phyloP scores from a whole-genome alignment of 768 basidiomycete genomes.

The Trametes gibbosa region DNA sequence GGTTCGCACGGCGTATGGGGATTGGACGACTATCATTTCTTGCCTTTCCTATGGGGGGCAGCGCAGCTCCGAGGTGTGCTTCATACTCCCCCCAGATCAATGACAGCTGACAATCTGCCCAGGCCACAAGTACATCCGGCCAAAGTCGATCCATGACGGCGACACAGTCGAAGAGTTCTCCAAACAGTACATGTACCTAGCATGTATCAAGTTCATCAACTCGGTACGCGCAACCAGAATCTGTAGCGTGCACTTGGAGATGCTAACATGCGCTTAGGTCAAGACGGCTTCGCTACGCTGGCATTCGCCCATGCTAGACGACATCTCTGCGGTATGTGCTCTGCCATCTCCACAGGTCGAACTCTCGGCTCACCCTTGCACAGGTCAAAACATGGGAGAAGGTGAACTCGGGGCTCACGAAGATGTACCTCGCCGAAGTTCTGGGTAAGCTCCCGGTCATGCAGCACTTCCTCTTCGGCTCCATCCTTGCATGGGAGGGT shows the following conservation, averaged over 20 bases:
- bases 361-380: background rate
- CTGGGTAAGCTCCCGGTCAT: slow-evolving; percentile 92
- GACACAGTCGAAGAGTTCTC: slow-evolving; percentile 92
- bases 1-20: slow-evolving; percentile 99
- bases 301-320: slow-evolving; percentile 99
- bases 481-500: slow-evolving; percentile 68
- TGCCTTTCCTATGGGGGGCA: slow-evolving; percentile 86
- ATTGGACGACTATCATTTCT: slow-evolving; percentile 94
- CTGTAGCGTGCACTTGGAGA: background rate
- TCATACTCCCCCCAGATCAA: background rate
- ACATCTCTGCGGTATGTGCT: slow-evolving; percentile 75
- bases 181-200: slow-evolving; percentile 94
- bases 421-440: slow-evolving; percentile 97
- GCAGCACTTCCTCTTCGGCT: slow-evolving; percentile 95
- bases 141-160: slow-evolving; percentile 87
- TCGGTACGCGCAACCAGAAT: slow-evolving; percentile 50
- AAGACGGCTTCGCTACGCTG: slow-evolving; percentile 94
- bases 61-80: slow-evolving; percentile 64
- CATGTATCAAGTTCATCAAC: slow-evolving; percentile 94
- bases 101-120: background rate
- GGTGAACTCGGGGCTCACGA: slow-evolving; percentile 93
- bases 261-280: slow-evolving; percentile 48
- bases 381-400: slow-evolving; percentile 93
- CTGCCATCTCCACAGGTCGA: background rate
- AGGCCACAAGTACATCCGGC: slow-evolving; percentile 89